These are phyloP conservation scores for Bipolaris zeicola DNA, from an alignment of 2,329 filamentous ascomycete species.

Conservation along the genomic window DNA sequence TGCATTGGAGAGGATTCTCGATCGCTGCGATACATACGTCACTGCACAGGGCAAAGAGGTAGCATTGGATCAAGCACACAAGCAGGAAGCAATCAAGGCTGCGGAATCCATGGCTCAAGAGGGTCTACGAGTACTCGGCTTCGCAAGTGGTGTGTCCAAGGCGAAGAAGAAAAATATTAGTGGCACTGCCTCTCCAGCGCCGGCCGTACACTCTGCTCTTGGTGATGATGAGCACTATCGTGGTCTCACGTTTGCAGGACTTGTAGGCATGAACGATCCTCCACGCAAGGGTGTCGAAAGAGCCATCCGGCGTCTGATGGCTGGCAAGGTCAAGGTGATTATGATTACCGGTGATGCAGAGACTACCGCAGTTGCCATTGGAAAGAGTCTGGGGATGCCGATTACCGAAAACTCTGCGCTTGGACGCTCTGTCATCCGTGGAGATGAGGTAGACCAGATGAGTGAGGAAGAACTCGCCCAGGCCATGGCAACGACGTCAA, in stretches of 20 bases:
- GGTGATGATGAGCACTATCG: conserved; percentile 76
- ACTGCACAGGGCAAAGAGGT: conserved; percentile 85
- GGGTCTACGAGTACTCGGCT: conserved; percentile 87
- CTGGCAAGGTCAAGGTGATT: conserved; percentile 93
- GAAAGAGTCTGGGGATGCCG: conserved; percentile 91
- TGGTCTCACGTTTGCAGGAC: conserved; percentile 83
- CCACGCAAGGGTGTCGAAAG: conserved; percentile 87
- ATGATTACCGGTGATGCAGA: conserved; percentile 99
- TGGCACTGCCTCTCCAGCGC: conserved; percentile 39
- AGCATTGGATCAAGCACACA: conserved; percentile 76
- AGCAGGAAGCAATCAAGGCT: conserved; percentile 75
- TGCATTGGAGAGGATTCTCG: conserved; percentile 83
- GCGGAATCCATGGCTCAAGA: conserved; percentile 87
- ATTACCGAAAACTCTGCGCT: conserved; percentile 66
- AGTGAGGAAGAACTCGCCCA: conserved; percentile 80
- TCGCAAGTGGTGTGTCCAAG: conserved; percentile 77
- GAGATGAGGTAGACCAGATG: conserved; percentile 94
- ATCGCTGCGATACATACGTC: conserved; percentile 88
- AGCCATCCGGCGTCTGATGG: conserved; percentile 87
- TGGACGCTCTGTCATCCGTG: conserved; percentile 76
- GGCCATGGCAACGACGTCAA: conserved; percentile 85
- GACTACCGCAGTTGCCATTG: conserved; percentile 91
- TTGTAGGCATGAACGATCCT: conserved; percentile 97
- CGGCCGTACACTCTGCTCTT: conserved; percentile 30
- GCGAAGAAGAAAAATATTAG: conserved; percentile 36